phyloP scores from a whole-genome alignment of 257 asterid genomes.

The Solanum tarijense region DNA sequence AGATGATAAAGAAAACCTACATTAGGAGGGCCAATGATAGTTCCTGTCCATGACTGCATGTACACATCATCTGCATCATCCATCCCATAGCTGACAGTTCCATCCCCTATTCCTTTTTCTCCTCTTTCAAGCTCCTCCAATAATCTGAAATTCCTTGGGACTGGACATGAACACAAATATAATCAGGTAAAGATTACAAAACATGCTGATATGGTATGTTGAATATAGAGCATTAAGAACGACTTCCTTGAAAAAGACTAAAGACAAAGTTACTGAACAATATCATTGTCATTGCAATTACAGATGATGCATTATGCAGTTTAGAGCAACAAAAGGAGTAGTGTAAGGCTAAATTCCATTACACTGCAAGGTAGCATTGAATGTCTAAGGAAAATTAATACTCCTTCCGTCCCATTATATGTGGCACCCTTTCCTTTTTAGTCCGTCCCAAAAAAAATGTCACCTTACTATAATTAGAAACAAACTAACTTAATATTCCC shows the following conservation, averaged over 20 bases:
- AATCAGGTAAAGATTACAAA: neutral
- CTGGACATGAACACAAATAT: slow-evolving; percentile 23
- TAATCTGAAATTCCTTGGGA: slow-evolving; percentile 76
- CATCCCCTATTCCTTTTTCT: slow-evolving; percentile 89
- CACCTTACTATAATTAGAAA: neutral
- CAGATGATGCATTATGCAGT: neutral
- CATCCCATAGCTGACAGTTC: slow-evolving; percentile 91
- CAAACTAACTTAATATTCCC: neutral
- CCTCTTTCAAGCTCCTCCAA: slow-evolving; percentile 88
- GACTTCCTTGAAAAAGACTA: neutral
- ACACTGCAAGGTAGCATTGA: neutral
- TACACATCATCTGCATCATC: slow-evolving; percentile 74
- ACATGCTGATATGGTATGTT: neutral
- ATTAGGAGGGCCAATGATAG: slow-evolving; percentile 82
- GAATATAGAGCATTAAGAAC: neutral
- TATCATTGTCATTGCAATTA: neutral
- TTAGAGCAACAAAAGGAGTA: neutral
- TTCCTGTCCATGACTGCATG: slow-evolving; percentile 94
- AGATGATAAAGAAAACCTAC: slow-evolving; percentile 21
- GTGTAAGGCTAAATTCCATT: neutral
- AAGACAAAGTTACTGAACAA: neutral
- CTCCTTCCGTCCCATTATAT: neutral
- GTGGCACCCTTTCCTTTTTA: neutral
- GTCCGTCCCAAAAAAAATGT: neutral
- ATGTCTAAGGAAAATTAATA: neutral